Conservation (phyloP, 2,329 filamentous ascomycete genomes). For the Ceratocystis cubensis region DNA sequence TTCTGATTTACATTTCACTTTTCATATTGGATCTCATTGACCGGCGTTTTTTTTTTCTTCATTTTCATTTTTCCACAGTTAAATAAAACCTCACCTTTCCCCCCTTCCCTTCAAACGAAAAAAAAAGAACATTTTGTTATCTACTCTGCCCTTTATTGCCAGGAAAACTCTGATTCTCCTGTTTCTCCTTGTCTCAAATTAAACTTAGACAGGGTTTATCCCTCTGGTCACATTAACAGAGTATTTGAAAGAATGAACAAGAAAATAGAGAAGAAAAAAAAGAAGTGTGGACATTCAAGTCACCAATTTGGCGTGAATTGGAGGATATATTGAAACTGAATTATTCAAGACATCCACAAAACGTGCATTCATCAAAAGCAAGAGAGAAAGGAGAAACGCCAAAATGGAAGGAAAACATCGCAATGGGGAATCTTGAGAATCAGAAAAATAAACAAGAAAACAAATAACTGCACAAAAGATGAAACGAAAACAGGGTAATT, state of each 20-base stretch:
- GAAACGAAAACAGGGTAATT: neutral
- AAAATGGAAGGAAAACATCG: constrained; percentile 3
- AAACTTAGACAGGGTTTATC: no score
- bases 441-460: neutral
- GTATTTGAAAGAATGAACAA: neutral
- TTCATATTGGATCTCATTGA: neutral
- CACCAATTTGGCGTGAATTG: no score
- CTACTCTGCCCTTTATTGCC: no score
- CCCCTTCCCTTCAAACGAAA: no score
- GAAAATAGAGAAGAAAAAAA: neutral
- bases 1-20: neutral
- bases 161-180: no score
- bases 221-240: no score
- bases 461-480: neutral
- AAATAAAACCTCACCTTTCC: no score
- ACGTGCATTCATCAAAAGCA: neutral
- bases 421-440: constrained; percentile 5
- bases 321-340: constrained; percentile 1
- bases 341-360: neutral
- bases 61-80: no score
- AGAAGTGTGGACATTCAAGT: no score
- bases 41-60: neutral
- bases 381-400: neutral
- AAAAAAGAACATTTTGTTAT: no score
- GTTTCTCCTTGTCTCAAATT: no score